Base-by-base conservation (phyloP, 768 basidiomycete genomes). In the Collybia nuda region DNA sequence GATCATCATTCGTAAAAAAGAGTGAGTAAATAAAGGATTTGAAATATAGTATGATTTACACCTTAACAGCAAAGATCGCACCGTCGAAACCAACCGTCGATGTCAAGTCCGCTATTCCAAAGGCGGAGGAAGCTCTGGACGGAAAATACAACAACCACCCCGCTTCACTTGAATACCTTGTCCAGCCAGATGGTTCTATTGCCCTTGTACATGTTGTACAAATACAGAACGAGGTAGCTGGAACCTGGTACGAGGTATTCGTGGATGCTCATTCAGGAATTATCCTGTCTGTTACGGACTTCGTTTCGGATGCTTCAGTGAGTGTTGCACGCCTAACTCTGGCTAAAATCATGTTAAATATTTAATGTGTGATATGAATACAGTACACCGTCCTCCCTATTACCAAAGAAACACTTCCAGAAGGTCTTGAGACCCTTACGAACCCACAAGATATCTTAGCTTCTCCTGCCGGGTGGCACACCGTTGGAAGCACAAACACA, bases 181-280 rank as follows among this genome's bases (percentile, higher is more conserved):
- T 65, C 23, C 66, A 64, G 55, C 62, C 69, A 18, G 73, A 75
- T 56, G 68, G 69, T 19, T 62, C 63, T 14, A 62, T 67, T 22
- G 68, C 62, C 21, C 70, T 80, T 23, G 69, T 73, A 15, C 72
- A 78, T 54, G 70, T 72, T 41, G 50, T 74, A 23, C 71, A 74
- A 48, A 60, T 72, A 26, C 62, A 66, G 56, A 68, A 70, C 56
- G 50, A 58, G 2, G 53, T 59, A 9, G 60, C 62, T 6, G 65
- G 77, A 47, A 69, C 74, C 15, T 84, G 79, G 78, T 74, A 72
- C 54, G 80, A 85, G 65, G 81, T 80, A 2, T 80, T 77, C 55
- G 73, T 84, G 51, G 80, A 82, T 53, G 81, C 78, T 9, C 76
- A 78, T 51, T 67, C 73, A 18, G 77, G 78, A 6, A 71, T 77